These are phyloP conservation scores for Globisporangium cylindrosporum DNA, from an alignment of 352 stramenopile species.

Conservation along the genomic window DNA sequence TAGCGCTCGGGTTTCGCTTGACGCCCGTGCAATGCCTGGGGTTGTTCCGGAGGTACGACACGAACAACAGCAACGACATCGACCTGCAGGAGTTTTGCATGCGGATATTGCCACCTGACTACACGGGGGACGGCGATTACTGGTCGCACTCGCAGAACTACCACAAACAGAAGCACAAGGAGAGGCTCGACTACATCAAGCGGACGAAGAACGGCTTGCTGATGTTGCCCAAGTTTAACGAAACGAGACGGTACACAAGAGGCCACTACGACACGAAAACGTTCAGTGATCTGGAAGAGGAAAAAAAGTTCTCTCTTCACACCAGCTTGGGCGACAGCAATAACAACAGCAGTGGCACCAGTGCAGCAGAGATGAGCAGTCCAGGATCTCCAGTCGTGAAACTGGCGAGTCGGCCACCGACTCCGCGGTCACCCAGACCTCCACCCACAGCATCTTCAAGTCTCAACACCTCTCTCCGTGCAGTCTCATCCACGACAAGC, in stretches of 20 bases:
- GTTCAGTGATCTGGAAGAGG: constrained; percentile 40
- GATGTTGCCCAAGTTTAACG: constrained; percentile 59
- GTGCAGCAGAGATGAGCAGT: not conserved
- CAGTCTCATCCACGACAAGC: not conserved
- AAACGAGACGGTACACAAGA: constrained; percentile 49
- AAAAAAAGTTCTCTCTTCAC: constrained; percentile 9
- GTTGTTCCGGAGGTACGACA: constrained; percentile 74
- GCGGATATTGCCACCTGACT: constrained; percentile 73
- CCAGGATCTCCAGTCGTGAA: constrained; percentile 6
- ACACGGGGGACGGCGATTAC: constrained; percentile 73
- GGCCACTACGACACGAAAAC: constrained; percentile 37
- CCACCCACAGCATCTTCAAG: not conserved
- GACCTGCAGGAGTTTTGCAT: constrained; percentile 84
- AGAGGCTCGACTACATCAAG: constrained; percentile 62
- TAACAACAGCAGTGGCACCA: not conserved
- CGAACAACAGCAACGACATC: constrained; percentile 72
- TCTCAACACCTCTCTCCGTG: not conserved
- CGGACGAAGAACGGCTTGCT: constrained; percentile 62
- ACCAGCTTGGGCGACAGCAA: constrained; percentile 3
- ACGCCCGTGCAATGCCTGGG: constrained; percentile 58
- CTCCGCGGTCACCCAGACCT: constrained; percentile 20
- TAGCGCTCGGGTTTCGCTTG: constrained; percentile 68
- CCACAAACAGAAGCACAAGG: constrained; percentile 37
- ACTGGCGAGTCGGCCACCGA: constrained; percentile 12
- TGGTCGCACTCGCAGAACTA: constrained; percentile 71